Conservation (phyloP, 345 rosid genomes). For the Salix purpurea region DNA sequence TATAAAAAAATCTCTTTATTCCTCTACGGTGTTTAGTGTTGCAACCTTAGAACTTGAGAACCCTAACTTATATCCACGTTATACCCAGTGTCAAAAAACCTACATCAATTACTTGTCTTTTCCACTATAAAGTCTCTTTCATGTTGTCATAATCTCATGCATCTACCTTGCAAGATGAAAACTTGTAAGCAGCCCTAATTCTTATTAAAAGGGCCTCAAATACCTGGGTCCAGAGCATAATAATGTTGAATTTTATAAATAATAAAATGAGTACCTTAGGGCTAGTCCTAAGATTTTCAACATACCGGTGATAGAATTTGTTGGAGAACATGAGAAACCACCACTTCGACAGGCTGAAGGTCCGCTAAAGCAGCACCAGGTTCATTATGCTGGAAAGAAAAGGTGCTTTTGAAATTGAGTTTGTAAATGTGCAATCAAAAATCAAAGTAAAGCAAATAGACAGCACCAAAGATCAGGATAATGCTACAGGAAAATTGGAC, state of each 20-base stretch:
- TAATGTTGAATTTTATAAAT: background rate
- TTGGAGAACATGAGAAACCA: constrained; percentile 80
- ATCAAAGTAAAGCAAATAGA: background rate
- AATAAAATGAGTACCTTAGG: background rate
- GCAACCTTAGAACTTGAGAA: no score
- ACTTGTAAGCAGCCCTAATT: background rate
- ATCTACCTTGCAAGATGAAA: background rate
- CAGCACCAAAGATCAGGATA: background rate
- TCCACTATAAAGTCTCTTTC: background rate
- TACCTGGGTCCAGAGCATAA: background rate
- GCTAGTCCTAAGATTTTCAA: constrained; percentile 10
- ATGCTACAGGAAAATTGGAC: background rate
- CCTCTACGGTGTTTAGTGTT: no score
- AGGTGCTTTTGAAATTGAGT: constrained; percentile 1
- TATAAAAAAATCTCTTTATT: no score
- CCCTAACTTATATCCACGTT: no score
- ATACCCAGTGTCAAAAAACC: background rate
- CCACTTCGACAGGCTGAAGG: constrained; percentile 76
- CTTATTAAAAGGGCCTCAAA: background rate
- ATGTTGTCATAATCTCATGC: background rate
- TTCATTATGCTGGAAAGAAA: constrained; percentile 74
- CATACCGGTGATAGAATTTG: constrained; percentile 78
- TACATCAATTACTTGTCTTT: background rate
- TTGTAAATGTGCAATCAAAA: background rate
- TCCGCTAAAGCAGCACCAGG: constrained; percentile 92